Evolutionary conservation across 2,329 filamentous ascomycete genomes (phyloP), one percentile per base, ranked within the genome.

Genomic region (Sarocladiaceae sp.): DNA sequence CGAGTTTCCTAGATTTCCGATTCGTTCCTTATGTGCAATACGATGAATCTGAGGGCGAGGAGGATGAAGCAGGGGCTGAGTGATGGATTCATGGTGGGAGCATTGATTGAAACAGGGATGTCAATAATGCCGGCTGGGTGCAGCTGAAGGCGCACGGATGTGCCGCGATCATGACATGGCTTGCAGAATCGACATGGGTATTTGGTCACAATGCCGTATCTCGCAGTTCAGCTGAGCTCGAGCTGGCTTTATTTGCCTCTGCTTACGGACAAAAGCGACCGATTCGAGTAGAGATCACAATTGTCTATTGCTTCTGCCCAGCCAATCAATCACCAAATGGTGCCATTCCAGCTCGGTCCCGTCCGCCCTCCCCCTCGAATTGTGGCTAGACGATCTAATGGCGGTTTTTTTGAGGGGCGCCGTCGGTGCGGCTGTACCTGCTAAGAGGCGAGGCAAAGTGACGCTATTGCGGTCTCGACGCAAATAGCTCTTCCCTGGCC

Each of bases 1-100:
- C 81, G 31, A 86, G 81, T 54, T 94, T 91, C 64, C 73, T 93
- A 19, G 86, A 93, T 61, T 94, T 91, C 61, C 74, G 85, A 16
- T 88, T 93, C 58, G 82, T 94, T 46, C 87, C 88, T 13, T 82
- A 81, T 45, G 71, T 74, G 13, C 75, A 77, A 18, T 76, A 85
- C 33, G 81, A 80, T 21, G 71, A 72, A 4, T 66, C 66, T 3
- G 70, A 69, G 1, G 65, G 65, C 2, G 66, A 68, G 1, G 61
- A 63, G 1, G 63, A 61, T 2, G 60, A 56, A 3, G 58, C 56
- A n/a, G n/a, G 34, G 16, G 6, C 6, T n/a, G 16, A 20, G 23
- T n/a, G 13, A 39, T 39, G 34, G 13, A n/a, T n/a, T n/a, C n/a
- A n/a, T n/a, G 20, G 34, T 23, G 37, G 23, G 21, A 7, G 10